These are phyloP conservation scores for Schwanniomyces etchellsii DNA, from an alignment of 1,139 yeast genomes.

Conservation along the genomic window DNA sequence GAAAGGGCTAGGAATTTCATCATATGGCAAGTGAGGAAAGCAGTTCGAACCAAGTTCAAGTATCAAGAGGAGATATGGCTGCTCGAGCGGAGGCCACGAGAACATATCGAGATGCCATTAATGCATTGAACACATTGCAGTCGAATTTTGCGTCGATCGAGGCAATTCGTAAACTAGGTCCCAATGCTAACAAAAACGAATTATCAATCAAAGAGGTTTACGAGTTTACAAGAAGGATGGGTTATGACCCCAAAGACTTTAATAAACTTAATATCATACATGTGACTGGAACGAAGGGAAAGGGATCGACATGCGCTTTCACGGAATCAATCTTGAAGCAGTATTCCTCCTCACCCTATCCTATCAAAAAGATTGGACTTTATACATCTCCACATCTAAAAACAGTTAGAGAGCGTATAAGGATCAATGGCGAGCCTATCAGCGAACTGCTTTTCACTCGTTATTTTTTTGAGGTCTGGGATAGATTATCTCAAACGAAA, in stretches of 20 bases:
- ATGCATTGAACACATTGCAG: slow-evolving; percentile 79
- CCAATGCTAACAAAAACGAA: slow-evolving; percentile 54
- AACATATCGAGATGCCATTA: slow-evolving; percentile 67
- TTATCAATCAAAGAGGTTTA: slow-evolving; percentile 80
- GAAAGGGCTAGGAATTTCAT: too few species aligned
- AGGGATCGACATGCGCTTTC: slow-evolving; percentile 97
- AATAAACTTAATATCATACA: slow-evolving; percentile 76
- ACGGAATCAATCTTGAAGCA: slow-evolving; percentile 74
- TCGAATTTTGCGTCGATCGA: slow-evolving; percentile 88
- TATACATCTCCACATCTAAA: slow-evolving; percentile 95
- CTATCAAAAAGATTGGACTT: slow-evolving; percentile 65
- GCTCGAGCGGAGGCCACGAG: too few species aligned
- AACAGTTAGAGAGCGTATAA: slow-evolving; percentile 86
- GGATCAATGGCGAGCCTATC: slow-evolving; percentile 83
- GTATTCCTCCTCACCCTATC: slow-evolving; percentile 25
- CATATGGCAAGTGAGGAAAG: too few species aligned
- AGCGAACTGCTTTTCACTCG: slow-evolving; percentile 73
- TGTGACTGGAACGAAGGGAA: slow-evolving; percentile 97
- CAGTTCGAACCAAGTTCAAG: too few species aligned
- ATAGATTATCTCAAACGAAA: slow-evolving; percentile 54
- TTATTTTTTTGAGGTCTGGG: slow-evolving; percentile 95
- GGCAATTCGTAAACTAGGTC: slow-evolving; percentile 69
- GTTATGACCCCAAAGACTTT: slow-evolving; percentile 67
- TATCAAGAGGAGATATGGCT: too few species aligned
- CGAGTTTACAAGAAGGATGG: slow-evolving; percentile 86